Evolutionary conservation across 345 rosid species (phyloP), one percentile per base, ranked within the genome.

Genomic region (Syzygium grande): DNA sequence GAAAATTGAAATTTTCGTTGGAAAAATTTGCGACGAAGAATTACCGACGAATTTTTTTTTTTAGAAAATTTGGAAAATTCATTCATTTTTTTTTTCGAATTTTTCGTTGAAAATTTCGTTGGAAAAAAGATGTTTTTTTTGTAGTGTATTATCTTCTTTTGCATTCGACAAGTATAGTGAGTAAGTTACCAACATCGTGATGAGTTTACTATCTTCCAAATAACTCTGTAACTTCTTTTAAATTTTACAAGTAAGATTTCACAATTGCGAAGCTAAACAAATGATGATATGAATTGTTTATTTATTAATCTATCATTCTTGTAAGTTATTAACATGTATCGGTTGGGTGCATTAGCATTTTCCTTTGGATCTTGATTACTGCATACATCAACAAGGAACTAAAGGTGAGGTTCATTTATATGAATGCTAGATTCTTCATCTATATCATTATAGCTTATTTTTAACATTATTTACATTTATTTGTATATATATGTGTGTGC

Each of bases 81-180:
- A n/a, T n/a, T n/a, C n/a, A n/a, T n/a, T n/a, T n/a, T n/a, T n/a
- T n/a, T n/a, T n/a, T n/a, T n/a, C n/a, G n/a, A n/a, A n/a, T n/a
- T n/a, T n/a, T n/a, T n/a, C n/a, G n/a, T n/a, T n/a, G n/a, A n/a
- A n/a, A n/a, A n/a, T n/a, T n/a, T n/a, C n/a, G n/a, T n/a, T n/a
- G n/a, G n/a, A n/a, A n/a, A n/a, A n/a, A n/a, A n/a, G n/a, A n/a
- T n/a, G n/a, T n/a, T n/a, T n/a, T n/a, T n/a, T n/a, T n/a, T n/a
- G n/a, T n/a, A n/a, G n/a, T n/a, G n/a, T n/a, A 5, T 59, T 59
- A 51, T 51, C 52, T 59, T 1, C 2, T 27, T 59, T 59, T 27
- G n/a, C 0, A 12, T 59, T 59, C 0, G 1, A 0, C 0, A 0
- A 12, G 8, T 59, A 59, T 1, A 59, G 16, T 27, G 38, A 34